Evolutionary conservation across 306 rosid species (phyloP).

Genomic region (Vigna unguiculata): DNA sequence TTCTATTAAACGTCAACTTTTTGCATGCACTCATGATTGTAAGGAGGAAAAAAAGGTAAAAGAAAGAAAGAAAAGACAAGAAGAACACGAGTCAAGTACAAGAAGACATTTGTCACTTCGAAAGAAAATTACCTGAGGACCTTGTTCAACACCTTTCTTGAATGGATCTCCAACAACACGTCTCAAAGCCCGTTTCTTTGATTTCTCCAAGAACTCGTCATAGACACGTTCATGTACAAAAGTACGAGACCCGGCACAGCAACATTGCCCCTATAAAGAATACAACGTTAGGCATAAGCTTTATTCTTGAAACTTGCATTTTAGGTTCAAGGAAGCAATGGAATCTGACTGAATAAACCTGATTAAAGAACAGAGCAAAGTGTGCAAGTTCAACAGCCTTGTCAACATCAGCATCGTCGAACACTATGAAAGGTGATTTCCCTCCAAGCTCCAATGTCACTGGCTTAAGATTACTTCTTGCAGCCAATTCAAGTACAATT

Average conservation of each 20-base stretch:
- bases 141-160: conserved; percentile 92
- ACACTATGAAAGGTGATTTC: conserved; percentile 92
- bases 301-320: conserved; percentile 7
- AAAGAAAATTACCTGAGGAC: conserved; percentile 75
- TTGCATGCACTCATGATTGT: background rate
- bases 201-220: conserved; percentile 89
- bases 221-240: conserved; percentile 85
- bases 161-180: conserved; percentile 96
- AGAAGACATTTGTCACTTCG: background rate
- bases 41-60: background rate
- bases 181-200: conserved; percentile 77
- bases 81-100: background rate
- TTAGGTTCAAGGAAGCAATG: conserved; percentile 7
- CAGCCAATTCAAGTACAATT: conserved; percentile 74
- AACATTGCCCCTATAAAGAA: conserved; percentile 85
- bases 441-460: conserved; percentile 97
- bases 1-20: conserved; percentile 8
- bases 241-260: conserved; percentile 97
- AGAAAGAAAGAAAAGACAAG: too few relatives aligned
- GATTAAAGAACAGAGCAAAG: conserved; percentile 89
- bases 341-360: conserved; percentile 56
- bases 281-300: conserved; percentile 9
- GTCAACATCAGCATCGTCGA: conserved; percentile 83
- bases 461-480: conserved; percentile 88
- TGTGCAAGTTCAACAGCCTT: conserved; percentile 91